A percentile compares a stretch with the other conserved stretches of the same genome.
These are phyloP conservation scores for Pleurotus tuoliensis DNA, from an alignment of 768 basidiomycete genomes.

Conservation along the genomic window DNA sequence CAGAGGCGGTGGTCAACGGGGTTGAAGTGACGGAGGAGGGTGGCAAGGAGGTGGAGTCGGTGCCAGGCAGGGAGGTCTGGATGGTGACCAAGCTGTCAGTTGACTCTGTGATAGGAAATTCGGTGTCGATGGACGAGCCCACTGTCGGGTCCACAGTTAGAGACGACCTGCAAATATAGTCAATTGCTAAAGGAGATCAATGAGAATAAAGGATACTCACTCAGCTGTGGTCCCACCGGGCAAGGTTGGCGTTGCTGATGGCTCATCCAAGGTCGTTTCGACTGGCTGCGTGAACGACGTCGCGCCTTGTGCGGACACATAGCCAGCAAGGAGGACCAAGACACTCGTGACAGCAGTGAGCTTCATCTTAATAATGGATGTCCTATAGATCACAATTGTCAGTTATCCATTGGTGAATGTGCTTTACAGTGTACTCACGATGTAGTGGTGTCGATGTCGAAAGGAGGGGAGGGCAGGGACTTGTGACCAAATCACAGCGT, in stretches of 20 bases:
- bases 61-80: not conserved
- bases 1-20: not conserved
- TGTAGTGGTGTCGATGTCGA: too few species aligned
- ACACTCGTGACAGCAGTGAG: not conserved
- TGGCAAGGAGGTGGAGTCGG: not conserved
- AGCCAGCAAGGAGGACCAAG: not conserved
- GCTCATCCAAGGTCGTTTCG: not conserved
- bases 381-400: too few species aligned
- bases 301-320: not conserved
- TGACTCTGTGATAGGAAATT: not conserved
- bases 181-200: not conserved
- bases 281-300: slow-evolving; percentile 2
- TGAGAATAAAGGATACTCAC: not conserved
- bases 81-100: not conserved
- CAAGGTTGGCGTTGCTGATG: not conserved
- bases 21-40: not conserved
- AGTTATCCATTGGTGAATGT: too few species aligned
- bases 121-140: not conserved
- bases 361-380: not conserved
- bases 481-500: too few species aligned
- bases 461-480: too few species aligned
- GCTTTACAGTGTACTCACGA: too few species aligned
- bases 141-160: not conserved
- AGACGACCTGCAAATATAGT: not conserved
- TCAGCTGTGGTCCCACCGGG: not conserved